These are phyloP conservation scores for Lachancea mirantina DNA, from an alignment of 805 yeast species.

Conservation along the genomic window DNA sequence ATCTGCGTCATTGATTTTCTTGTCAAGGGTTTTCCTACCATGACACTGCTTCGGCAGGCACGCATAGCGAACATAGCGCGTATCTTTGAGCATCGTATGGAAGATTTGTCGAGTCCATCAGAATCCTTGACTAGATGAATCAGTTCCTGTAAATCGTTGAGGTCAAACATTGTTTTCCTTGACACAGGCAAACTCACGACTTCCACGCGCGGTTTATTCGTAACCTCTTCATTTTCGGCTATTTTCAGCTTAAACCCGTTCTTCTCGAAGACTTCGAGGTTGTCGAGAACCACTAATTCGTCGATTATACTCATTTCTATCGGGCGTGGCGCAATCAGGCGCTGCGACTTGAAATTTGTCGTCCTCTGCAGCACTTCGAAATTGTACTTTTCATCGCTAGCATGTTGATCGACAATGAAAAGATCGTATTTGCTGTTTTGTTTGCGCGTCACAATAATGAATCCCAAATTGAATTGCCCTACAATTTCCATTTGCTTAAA, in stretches of 20 bases:
- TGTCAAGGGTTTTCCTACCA: conserved; percentile 78
- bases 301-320: conserved; percentile 72
- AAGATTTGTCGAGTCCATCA: conserved; percentile 35
- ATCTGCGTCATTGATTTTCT: conserved; percentile 56
- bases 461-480: conserved; percentile 95
- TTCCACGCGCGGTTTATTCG: conserved; percentile 41
- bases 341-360: conserved; percentile 59
- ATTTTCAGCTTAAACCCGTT: conserved; percentile 71
- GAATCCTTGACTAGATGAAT: conserved; percentile 57
- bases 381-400: conserved; percentile 91
- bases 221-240: conserved; percentile 40
- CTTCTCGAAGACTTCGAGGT: conserved; percentile 46
- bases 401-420: conserved; percentile 94
- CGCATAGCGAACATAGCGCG: conserved; percentile 86
- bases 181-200: conserved; percentile 67
- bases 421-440: conserved; percentile 42
- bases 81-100: conserved; percentile 62
- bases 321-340: conserved; percentile 49
- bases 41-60: conserved; percentile 88
- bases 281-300: conserved; percentile 61
- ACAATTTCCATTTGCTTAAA: conserved; percentile 68
- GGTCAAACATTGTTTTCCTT: conserved; percentile 58
- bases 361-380: conserved; percentile 62
- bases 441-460: conserved; percentile 65
- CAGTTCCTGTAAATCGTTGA: conserved; percentile 65